phyloP scores from a whole-genome alignment of 2,329 filamentous ascomycete genomes.

The Trichoderma brevicompactum region DNA sequence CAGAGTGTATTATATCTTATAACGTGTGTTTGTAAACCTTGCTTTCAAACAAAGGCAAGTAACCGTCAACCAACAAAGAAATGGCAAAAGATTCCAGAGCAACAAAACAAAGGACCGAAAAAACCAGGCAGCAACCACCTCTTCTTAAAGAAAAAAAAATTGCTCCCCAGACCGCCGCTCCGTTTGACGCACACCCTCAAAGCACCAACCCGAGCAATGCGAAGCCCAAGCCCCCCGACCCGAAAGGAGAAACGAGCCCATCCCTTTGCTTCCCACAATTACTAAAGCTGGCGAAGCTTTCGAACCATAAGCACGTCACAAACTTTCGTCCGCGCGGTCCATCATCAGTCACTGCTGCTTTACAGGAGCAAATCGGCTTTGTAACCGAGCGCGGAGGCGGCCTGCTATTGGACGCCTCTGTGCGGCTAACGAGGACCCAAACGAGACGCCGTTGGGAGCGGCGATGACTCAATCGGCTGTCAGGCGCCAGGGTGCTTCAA shows the following conservation, averaged over 20 bases:
- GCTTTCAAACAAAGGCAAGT: neutral
- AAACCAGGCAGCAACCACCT: neutral
- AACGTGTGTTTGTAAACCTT: no score
- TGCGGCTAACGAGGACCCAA: neutral
- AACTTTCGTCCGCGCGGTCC: slow-evolving; percentile 17
- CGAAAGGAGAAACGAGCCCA: neutral
- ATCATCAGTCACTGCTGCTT: neutral
- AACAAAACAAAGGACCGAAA: neutral
- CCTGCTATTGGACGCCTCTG: slow-evolving; percentile 1
- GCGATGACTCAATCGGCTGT: neutral
- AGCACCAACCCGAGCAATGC: slow-evolving; percentile 5
- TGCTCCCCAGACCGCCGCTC: no score
- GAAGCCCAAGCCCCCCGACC: neutral
- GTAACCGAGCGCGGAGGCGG: neutral
- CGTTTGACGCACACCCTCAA: no score
- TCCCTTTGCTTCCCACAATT: neutral
- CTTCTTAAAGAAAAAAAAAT: neutral
- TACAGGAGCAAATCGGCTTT: neutral
- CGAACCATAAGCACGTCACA: slow-evolving; percentile 2
- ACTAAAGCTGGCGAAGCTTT: neutral
- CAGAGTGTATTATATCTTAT: neutral
- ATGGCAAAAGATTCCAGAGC: neutral
- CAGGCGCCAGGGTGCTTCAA: no score
- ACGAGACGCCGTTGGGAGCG: neutral
- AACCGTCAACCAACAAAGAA: neutral